Base-by-base conservation (phyloP, 2,329 filamentous ascomycete species). In the Xylariales sp. region DNA sequence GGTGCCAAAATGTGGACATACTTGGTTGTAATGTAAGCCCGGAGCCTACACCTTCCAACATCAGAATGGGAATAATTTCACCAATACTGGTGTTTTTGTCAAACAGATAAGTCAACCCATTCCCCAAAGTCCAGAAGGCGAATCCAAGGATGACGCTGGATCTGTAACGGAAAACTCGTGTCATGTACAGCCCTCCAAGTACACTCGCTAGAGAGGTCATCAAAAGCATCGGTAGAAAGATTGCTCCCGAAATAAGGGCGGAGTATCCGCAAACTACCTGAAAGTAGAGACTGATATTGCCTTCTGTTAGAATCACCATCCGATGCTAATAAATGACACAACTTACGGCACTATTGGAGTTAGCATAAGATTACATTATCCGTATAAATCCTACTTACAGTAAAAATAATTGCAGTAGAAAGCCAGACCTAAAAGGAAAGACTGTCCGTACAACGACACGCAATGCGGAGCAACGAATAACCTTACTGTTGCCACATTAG, bases 401-500 rank as follows among this genome's bases (percentile, higher is more conserved):
- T n/a, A n/a, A n/a, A n/a, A n/a, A n/a, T n/a, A n/a, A n/a, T n/a
- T n/a, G n/a, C n/a, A n/a, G n/a, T n/a, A n/a, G n/a, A n/a, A n/a
- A n/a, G n/a, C n/a, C n/a, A n/a, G n/a, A n/a, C n/a, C n/a, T n/a
- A n/a, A n/a, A n/a, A n/a, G n/a, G n/a, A n/a, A n/a, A n/a, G n/a
- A n/a, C n/a, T n/a, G n/a, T n/a, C n/a, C n/a, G n/a, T n/a, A n/a
- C n/a, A n/a, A n/a, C n/a, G n/a, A n/a, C n/a, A n/a, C n/a, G n/a
- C n/a, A n/a, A n/a, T n/a, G 44, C 14, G 51, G 51, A 4, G 54
- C 27, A 37, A 53, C 54, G 35, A 51, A 56, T 14, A 69, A 49
- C n/a, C n/a, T n/a, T n/a, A n/a, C n/a, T n/a, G 30, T 72, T 67
- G 11, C 59, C 52, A 15, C 69, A 67, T 68, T 69, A 74, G 12